phyloP scores from a whole-genome alignment of 2,329 filamentous ascomycete genomes.

The Ampelomyces quisqualis region DNA sequence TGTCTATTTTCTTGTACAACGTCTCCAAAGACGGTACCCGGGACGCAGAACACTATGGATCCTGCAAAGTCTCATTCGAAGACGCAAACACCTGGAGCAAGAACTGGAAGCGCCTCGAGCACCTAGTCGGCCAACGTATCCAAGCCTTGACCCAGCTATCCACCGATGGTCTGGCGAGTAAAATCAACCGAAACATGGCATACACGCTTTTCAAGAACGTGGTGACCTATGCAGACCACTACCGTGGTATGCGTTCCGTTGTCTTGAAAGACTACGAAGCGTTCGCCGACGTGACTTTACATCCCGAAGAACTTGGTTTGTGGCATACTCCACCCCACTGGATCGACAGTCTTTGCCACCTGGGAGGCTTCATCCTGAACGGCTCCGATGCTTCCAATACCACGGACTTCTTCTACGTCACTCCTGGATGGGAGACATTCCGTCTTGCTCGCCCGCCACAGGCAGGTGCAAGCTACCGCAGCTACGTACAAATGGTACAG shows the following conservation, averaged over 20 bases:
- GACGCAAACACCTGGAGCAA: background rate
- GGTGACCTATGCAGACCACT: slow-evolving; percentile 13
- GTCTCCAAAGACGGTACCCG: background rate
- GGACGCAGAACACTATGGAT: background rate
- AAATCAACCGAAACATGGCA: slow-evolving; percentile 6
- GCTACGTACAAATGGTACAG: background rate
- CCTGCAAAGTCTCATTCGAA: background rate
- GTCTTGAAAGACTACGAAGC: slow-evolving; percentile 9
- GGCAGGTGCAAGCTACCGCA: background rate
- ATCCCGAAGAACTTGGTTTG: too few species aligned
- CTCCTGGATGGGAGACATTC: background rate
- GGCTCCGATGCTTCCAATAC: background rate
- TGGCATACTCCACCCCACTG: background rate
- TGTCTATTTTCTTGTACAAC: background rate
- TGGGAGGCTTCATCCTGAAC: background rate
- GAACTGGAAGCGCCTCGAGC: background rate
- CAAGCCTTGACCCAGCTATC: background rate
- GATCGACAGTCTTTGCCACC: background rate
- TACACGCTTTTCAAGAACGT: slow-evolving; percentile 5
- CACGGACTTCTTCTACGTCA: background rate
- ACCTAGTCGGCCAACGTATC: background rate
- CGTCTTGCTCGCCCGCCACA: background rate
- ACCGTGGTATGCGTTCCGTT: slow-evolving; percentile 17
- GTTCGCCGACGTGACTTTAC: too few species aligned
- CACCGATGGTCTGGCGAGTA: slow-evolving; percentile 5